A percentile compares a stretch with the other conserved stretches of the same genome.
These are phyloP conservation scores for Drechmeria coniospora DNA, from an alignment of 2,329 filamentous ascomycete genomes.

Conservation along the genomic window DNA sequence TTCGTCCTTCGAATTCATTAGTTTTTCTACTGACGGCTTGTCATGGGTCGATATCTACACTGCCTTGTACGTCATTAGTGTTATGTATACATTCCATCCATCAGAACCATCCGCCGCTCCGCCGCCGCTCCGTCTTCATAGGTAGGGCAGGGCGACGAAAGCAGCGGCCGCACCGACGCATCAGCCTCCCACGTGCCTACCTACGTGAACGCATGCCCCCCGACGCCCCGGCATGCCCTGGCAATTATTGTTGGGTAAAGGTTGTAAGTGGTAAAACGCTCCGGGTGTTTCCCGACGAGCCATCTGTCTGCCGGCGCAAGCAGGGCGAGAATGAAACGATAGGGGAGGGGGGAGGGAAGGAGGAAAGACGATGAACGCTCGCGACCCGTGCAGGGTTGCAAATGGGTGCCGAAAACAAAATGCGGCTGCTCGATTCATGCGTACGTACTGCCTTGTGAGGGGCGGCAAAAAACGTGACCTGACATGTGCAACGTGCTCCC, in stretches of 20 bases:
- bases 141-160: no score
- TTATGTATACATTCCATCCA: not conserved
- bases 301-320: conserved; percentile 1
- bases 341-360: no score
- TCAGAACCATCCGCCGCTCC: not conserved
- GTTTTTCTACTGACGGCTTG: no score
- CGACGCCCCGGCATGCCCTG: no score
- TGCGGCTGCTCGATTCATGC: conserved; percentile 3
- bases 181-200: no score
- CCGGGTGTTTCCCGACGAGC: not conserved
- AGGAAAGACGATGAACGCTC: not conserved
- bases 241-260: no score
- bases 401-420: no score
- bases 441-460: conserved; percentile 1
- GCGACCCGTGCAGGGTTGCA: conserved; percentile 1
- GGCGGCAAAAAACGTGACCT: no score
- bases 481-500: no score
- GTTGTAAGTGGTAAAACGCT: not conserved
- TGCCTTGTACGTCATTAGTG: not conserved
- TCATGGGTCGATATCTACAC: not conserved
- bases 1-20: not conserved
- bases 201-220: no score
- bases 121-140: not conserved
- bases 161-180: no score
- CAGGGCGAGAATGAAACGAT: conserved; percentile 1